Evolutionary conservation across 208 protist species (phyloP).

Genomic region (Trypanosoma melophagium): DNA sequence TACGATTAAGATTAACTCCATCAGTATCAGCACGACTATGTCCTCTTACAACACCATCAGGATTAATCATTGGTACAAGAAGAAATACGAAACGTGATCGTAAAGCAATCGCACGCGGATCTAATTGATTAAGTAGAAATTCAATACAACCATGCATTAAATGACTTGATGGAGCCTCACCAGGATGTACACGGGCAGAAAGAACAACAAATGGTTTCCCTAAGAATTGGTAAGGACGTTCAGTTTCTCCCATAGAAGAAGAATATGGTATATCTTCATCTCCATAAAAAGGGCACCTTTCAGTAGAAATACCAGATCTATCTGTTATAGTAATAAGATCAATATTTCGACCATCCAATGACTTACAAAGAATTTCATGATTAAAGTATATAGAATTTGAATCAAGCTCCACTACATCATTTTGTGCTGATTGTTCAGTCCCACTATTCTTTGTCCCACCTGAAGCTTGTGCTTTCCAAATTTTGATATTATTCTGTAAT

Average conservation of each 20-base stretch:
- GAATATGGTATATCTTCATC: constrained; percentile 61
- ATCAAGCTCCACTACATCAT: not conserved
- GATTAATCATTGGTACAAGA: constrained; percentile 92
- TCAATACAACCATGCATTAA: constrained; percentile 94
- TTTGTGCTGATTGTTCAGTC: not conserved
- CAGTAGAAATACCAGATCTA: constrained; percentile 37
- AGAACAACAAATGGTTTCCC: constrained; percentile 81
- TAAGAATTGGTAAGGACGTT: constrained; percentile 57
- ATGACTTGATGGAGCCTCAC: constrained; percentile 89
- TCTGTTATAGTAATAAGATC: constrained; percentile 90
- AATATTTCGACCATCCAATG: constrained; percentile 77
- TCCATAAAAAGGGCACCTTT: constrained; percentile 39
- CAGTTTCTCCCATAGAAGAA: constrained; percentile 44
- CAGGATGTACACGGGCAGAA: constrained; percentile 91
- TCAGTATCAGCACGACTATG: constrained; percentile 92
- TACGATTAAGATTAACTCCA: constrained; percentile 93
- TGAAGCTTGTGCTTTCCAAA: constrained; percentile 48
- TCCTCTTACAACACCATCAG: constrained; percentile 91
- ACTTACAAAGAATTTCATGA: constrained; percentile 83
- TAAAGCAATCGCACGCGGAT: constrained; percentile 72
- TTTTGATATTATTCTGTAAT: constrained; percentile 58
- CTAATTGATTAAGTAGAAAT: constrained; percentile 67
- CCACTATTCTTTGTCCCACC: constrained; percentile 4
- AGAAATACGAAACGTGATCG: constrained; percentile 90
- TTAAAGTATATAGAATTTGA: constrained; percentile 72